Conservation (phyloP, 192 early-diverging fungal species). For the Mortierella antarctica region DNA sequence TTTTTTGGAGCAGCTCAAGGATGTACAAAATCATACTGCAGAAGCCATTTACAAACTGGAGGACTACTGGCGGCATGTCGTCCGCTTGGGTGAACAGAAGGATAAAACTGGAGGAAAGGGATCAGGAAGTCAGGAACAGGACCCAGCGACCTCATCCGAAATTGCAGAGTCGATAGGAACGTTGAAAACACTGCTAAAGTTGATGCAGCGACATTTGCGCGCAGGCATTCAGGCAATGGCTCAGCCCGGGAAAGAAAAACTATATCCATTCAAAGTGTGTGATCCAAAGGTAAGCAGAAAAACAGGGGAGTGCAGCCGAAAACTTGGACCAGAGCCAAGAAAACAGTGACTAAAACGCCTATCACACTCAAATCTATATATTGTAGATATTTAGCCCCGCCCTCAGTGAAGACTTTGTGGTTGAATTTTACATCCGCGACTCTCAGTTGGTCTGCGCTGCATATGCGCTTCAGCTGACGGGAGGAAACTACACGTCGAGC, state of each 20-base stretch:
- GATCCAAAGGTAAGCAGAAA: constrained; percentile 33
- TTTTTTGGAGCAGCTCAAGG: constrained; percentile 40
- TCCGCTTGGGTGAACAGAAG: background rate
- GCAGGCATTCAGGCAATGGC: constrained; percentile 47
- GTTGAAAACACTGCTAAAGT: constrained; percentile 27
- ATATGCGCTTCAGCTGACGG: constrained; percentile 39
- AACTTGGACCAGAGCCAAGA: background rate
- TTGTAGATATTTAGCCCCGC: constrained; percentile 45
- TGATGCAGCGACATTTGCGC: constrained; percentile 34
- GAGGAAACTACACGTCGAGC: constrained; percentile 7
- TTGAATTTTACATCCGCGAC: constrained; percentile 47
- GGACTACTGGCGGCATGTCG: constrained; percentile 27
- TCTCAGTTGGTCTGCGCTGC: constrained; percentile 47
- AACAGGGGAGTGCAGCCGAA: background rate
- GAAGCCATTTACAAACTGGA: constrained; percentile 26
- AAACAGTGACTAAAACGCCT: background rate
- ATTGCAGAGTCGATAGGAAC: constrained; percentile 24
- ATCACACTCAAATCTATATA: background rate
- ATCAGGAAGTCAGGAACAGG: background rate
- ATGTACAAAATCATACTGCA: constrained; percentile 40
- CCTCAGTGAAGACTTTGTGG: constrained; percentile 51
- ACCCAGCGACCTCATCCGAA: background rate
- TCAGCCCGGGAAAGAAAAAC: constrained; percentile 37
- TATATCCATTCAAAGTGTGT: constrained; percentile 46
- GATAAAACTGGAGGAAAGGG: background rate